These are phyloP conservation scores for Tetrapisispora taiwanensis DNA, from an alignment of 805 yeast species.

Conservation along the genomic window DNA sequence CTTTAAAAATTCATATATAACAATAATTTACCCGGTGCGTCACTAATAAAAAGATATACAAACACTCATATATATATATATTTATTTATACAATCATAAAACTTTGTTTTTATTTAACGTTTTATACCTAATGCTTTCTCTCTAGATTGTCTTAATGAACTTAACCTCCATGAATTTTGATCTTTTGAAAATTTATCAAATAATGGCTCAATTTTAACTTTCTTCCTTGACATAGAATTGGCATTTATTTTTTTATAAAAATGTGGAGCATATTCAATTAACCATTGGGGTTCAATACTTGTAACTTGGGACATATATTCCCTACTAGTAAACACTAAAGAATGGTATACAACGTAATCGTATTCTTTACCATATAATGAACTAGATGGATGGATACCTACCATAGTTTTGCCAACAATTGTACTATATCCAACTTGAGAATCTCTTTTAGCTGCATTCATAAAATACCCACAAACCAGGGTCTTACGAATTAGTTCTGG, in stretches of 20 bases:
- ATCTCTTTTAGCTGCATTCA: constrained; percentile 56
- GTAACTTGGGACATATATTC: constrained; percentile 91
- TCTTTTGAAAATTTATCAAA: constrained; percentile 48
- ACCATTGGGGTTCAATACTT: constrained; percentile 74
- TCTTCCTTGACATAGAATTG: constrained; percentile 41
- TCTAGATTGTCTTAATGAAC: constrained; percentile 32
- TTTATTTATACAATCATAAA: no score
- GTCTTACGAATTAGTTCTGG: constrained; percentile 51
- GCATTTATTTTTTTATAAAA: constrained; percentile 60
- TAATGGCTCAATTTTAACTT: constrained; percentile 65
- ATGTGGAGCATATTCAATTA: constrained; percentile 56
- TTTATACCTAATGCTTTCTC: constrained; percentile 25
- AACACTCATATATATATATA: background rate
- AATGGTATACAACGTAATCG: constrained; percentile 75
- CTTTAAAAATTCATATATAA: no score
- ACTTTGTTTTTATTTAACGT: constrained; percentile 7
- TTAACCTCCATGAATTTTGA: constrained; percentile 70
- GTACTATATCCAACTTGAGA: constrained; percentile 66
- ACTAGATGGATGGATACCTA: constrained; percentile 81
- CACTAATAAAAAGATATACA: no score
- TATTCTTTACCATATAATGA: constrained; percentile 51
- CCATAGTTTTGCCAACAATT: constrained; percentile 62
- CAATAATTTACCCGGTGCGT: no score
- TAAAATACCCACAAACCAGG: constrained; percentile 57
- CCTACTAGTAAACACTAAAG: constrained; percentile 67